Evolutionary conservation across 148 eudicot genomes (phyloP), one percentile per base, ranked within the genome.

Genomic region (Tetragonia tetragonoides): DNA sequence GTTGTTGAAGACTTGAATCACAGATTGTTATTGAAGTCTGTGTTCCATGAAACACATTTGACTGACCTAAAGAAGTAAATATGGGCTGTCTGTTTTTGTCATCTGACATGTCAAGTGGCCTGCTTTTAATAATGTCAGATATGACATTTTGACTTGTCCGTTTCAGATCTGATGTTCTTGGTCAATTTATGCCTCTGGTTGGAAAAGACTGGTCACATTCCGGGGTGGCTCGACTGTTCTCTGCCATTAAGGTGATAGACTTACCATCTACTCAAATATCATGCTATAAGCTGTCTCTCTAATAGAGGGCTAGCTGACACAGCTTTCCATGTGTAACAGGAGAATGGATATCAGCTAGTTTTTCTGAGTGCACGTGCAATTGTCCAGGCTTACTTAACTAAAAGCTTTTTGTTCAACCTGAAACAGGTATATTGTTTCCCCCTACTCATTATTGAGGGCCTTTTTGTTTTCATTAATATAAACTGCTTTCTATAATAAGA

Each of bases 161-260:
- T 78, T 83, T 64, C 84, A 95, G 99, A 89, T 95, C 99, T 66
- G 99, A 95, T 85, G 99, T 95, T 88, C 99, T 95, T 84, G 99
- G 99, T 83, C 99, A 95, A 73, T 90, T 95, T 84, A 93, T 93
- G 99, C 99, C 98, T 75, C 86, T 95, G 81, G 97, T 95, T 83
- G 99, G 99, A 81, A 95, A 88, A 84, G 99, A 95, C 83, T 95
- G 99, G 99, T 89, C 98, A 42, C 98, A 95, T 62, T 91, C 95
- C 69, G 98, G 99, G 42, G 97, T 95, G 72, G 95, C 99, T 86
- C 90, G 92, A 23, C 89, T 95, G 78, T 95, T 95, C 86, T 91
- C 86, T 81, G 99, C 99, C 81, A 95, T 95, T 70, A 91, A 95
- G 99, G 99, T 95, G 73, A 78, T 79, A 40, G 4, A 61, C 8